Conservation (phyloP, 768 basidiomycete genomes). For the Boletus barrowsii region DNA sequence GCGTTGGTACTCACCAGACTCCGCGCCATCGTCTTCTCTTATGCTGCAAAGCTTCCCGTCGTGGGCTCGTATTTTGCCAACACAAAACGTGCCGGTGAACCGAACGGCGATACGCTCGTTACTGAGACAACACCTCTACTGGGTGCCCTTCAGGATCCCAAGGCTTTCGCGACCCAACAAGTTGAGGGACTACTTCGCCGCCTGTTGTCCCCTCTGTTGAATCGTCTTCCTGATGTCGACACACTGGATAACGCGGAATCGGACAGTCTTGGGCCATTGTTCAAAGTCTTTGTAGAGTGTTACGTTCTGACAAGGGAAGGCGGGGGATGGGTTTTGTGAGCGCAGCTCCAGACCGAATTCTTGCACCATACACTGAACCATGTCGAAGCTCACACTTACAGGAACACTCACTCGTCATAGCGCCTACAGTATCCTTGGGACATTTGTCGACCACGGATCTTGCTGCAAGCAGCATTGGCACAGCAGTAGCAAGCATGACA, state of each 20-base stretch:
- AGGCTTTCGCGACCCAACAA: slow-evolving; percentile 18
- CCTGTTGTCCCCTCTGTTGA: slow-evolving; percentile 12
- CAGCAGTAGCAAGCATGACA: slow-evolving; percentile 40
- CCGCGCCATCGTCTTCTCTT: slow-evolving; percentile 8
- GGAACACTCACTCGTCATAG: slow-evolving; percentile 25
- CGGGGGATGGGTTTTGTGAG: slow-evolving; percentile 23
- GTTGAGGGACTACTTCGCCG: slow-evolving; percentile 17
- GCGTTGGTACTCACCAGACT: slow-evolving; percentile 9
- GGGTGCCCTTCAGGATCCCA: slow-evolving; percentile 20
- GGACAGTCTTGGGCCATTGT: slow-evolving; percentile 1
- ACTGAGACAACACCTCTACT: slow-evolving; percentile 27
- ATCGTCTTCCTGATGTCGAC: slow-evolving; percentile 18
- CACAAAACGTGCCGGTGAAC: slow-evolving; percentile 1
- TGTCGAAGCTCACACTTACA: slow-evolving; percentile 17
- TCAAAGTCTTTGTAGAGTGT: slow-evolving; percentile 15
- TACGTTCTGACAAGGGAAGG: slow-evolving; percentile 25
- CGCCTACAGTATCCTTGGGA: slow-evolving; percentile 41
- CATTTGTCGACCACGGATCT: slow-evolving; percentile 53
- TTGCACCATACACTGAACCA: not conserved
- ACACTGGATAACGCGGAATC: slow-evolving; percentile 15
- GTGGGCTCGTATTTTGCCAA: slow-evolving; percentile 21
- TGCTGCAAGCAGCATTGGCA: slow-evolving; percentile 46
- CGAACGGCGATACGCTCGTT: not conserved
- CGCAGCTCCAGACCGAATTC: not conserved
- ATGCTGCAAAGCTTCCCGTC: slow-evolving; percentile 19